Evolutionary conservation across 768 basidiomycete genomes (phyloP), one percentile per base, ranked within the genome.

Genomic region (Boletus subparvulus): DNA sequence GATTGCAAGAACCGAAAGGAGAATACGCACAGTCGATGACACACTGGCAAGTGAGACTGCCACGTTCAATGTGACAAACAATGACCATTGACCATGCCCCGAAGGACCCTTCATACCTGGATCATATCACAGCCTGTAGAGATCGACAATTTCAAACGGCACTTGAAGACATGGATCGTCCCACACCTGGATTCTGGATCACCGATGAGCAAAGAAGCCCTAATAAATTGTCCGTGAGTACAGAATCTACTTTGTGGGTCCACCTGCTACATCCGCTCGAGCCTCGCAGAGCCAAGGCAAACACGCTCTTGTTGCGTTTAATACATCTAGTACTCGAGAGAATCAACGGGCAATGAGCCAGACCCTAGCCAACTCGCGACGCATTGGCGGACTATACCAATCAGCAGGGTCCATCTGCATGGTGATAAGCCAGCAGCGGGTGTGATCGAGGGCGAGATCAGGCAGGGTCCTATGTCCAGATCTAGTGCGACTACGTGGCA

Each of bases 21-120:
- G 65, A 58, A 65, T 42, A 56, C 46, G 54, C 64, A 67, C 67
- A 64, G 67, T 64, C 64, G 45, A 52, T 48, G 54, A 61, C 54
- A 63, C 47, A 55, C 52, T 43, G 49, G n/a, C 39, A 42, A 41
- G 39, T 45, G 47, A 46, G 48, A 48, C 36, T 7, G 47, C 30
- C 19, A 46, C 32, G 33, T 43, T 28, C 39, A 42, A 37, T 36
- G 37, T 35, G 17, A 40, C 52, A 49, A 45, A 51, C 26, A 45
- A 53, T 26, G 51, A 47, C 21, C 21, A 21, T 21, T 21, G 21
- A 21, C 43, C 40, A 57, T 52, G 56, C n/a, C 46, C 53, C 55
- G 51, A 37, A 17, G 44, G 53, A 37, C 35, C 57, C 35, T 60
- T 14, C 9, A 17, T 8, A 28, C 32, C 21, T 46, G 51, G 47